phyloP scores from a whole-genome alignment of 2,329 filamentous ascomycete genomes.

The Helotiales sp. region DNA sequence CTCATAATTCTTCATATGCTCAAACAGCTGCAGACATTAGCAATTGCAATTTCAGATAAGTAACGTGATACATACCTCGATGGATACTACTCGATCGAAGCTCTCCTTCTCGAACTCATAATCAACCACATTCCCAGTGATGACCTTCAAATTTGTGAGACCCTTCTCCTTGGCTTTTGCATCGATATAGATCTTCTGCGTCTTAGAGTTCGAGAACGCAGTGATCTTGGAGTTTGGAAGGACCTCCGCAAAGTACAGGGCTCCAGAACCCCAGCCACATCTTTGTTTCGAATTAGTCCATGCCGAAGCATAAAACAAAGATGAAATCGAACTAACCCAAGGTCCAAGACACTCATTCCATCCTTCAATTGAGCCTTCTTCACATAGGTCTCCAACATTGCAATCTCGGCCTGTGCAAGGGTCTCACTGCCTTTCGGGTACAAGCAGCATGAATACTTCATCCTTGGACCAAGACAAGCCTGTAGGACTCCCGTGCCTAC shows the following conservation, averaged over 20 bases:
- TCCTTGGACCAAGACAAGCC: constrained; percentile 63
- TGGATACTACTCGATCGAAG: constrained; percentile 67
- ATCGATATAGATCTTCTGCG: constrained; percentile 69
- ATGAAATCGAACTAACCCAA: constrained; percentile 19
- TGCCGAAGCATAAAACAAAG: neutral
- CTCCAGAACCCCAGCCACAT: constrained; percentile 68
- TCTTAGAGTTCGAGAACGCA: constrained; percentile 69
- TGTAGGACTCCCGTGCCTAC: constrained; percentile 65
- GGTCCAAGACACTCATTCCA: constrained; percentile 36
- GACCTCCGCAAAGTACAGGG: constrained; percentile 64
- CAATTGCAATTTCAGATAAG: neutral
- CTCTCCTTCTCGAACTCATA: constrained; percentile 59
- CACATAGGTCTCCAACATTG: constrained; percentile 65
- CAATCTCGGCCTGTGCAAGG: constrained; percentile 64
- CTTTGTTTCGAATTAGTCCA: constrained; percentile 36
- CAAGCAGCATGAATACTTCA: constrained; percentile 72
- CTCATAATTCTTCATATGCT: constrained; percentile 78
- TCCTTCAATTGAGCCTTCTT: constrained; percentile 48
- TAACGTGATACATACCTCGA: constrained; percentile 46
- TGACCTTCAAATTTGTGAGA: constrained; percentile 59
- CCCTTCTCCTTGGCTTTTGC: constrained; percentile 53
- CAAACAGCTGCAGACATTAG: constrained; percentile 57
- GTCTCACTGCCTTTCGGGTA: constrained; percentile 63
- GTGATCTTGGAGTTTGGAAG: constrained; percentile 62
- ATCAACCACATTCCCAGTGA: constrained; percentile 67